A percentile compares a stretch with the other conserved stretches of the same genome.
Evolutionary conservation across 2,329 filamentous ascomycete genomes (phyloP).

Genomic region (Macrophomina pseudophaseolina): DNA sequence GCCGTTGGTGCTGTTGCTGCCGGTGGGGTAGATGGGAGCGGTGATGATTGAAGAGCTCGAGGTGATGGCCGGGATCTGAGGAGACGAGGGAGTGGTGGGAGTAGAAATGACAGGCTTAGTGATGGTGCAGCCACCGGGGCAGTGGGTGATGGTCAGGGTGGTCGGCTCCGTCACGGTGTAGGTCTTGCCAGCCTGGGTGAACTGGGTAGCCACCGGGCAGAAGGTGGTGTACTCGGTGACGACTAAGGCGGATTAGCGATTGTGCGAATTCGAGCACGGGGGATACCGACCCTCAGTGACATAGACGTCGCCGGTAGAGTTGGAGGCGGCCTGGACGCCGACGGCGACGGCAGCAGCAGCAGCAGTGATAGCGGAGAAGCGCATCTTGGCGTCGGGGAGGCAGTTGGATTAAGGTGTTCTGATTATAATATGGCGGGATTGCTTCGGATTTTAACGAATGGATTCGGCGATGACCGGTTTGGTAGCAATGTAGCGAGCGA

Average conservation of each 20-base stretch:
- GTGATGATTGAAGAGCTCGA: slow-evolving; percentile 10
- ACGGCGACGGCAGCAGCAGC: slow-evolving; percentile 39
- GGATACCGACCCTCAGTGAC: slow-evolving; percentile 32
- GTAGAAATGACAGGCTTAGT: slow-evolving; percentile 31
- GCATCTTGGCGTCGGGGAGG: slow-evolving; percentile 46
- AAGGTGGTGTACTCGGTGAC: slow-evolving; percentile 34
- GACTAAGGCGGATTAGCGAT: slow-evolving; percentile 12
- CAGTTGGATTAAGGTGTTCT: slow-evolving; percentile 39
- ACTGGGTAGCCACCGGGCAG: slow-evolving; percentile 34
- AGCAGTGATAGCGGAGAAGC: slow-evolving; percentile 40
- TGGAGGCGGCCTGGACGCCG: slow-evolving; percentile 33
- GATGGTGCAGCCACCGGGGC: slow-evolving; percentile 29
- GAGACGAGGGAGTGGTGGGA: slow-evolving; percentile 1
- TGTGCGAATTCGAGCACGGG: neutral
- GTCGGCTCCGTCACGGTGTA: slow-evolving; percentile 42
- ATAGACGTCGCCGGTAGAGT: slow-evolving; percentile 32
- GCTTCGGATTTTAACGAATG: slow-evolving; percentile 42
- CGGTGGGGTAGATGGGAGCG: slow-evolving; percentile 14
- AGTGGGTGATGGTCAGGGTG: slow-evolving; percentile 38
- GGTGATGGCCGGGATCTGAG: slow-evolving; percentile 25
- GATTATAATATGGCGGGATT: slow-evolving; percentile 26
- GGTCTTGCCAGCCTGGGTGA: slow-evolving; percentile 38
- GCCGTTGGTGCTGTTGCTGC: slow-evolving; percentile 26
- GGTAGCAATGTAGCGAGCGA: slow-evolving; percentile 40
- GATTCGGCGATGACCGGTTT: slow-evolving; percentile 46